Conservation (phyloP, 2,329 filamentous ascomycete genomes). For the Alternaria solani region DNA sequence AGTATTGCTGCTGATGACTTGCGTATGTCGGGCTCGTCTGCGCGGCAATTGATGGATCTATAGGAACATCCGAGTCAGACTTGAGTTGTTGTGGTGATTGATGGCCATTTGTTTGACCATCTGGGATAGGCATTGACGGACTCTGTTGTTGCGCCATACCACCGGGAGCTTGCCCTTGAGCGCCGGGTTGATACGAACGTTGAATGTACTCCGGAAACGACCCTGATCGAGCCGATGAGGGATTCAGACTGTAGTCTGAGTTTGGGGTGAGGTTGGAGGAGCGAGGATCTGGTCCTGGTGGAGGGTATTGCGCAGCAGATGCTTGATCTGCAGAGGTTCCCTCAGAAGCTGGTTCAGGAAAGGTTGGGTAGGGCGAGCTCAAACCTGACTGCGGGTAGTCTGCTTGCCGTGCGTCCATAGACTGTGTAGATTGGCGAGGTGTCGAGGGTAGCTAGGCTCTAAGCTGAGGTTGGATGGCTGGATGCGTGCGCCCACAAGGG, state of each 20-base stretch:
- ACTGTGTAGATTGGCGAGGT: constrained; percentile 51
- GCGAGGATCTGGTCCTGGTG: constrained; percentile 80
- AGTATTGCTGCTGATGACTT: constrained; percentile 76
- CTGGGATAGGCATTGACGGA: constrained; percentile 90
- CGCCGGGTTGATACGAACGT: constrained; percentile 81
- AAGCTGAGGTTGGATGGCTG: constrained; percentile 49
- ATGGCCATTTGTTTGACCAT: constrained; percentile 76
- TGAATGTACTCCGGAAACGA: constrained; percentile 86
- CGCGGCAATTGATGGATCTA: constrained; percentile 98
- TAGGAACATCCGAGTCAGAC: constrained; percentile 96
- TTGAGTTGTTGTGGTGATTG: constrained; percentile 73
- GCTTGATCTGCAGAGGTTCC: constrained; percentile 85
- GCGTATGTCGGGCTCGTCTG: constrained; percentile 91
- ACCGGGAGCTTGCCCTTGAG: constrained; percentile 76
- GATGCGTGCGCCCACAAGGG: constrained; percentile 51
- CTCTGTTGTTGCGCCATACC: constrained; percentile 99
- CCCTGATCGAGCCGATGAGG: constrained; percentile 77
- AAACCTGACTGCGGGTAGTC: constrained; percentile 64
- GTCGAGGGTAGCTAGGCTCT: constrained; percentile 43
- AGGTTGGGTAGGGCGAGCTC: constrained; percentile 63
- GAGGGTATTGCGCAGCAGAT: constrained; percentile 87
- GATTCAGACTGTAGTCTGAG: constrained; percentile 86
- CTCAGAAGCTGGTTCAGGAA: constrained; percentile 77
- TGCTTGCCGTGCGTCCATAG: constrained; percentile 63
- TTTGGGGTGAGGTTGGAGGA: constrained; percentile 80